Conservation (phyloP, 805 yeast genomes). For the Saccharomycopsis guyanensis region DNA sequence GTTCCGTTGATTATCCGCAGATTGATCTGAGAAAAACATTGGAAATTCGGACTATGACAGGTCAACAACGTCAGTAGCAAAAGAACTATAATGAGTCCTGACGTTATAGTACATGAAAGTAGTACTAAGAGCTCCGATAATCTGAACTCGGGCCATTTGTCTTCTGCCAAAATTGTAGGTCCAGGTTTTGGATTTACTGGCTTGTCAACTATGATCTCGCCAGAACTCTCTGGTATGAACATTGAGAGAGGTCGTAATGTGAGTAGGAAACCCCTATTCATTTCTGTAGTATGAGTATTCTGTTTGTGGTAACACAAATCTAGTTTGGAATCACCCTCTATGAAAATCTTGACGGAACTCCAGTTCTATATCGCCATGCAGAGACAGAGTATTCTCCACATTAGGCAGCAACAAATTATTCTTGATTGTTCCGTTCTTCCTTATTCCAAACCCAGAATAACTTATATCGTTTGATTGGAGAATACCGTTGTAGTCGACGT, state of each 20-base stretch:
- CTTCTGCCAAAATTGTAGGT: too few relatives aligned
- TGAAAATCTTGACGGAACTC: background rate
- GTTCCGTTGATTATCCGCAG: conserved; percentile 6
- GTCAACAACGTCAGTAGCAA: background rate
- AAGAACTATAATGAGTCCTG: too few relatives aligned
- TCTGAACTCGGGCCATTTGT: too few relatives aligned
- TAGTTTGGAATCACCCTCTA: background rate
- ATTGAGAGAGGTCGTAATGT: too few relatives aligned
- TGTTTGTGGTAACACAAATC: too few relatives aligned
- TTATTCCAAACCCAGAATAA: conserved; percentile 17
- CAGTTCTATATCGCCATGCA: conserved; percentile 4
- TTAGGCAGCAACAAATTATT: conserved; percentile 1
- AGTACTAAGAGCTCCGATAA: too few relatives aligned
- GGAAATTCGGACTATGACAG: background rate
- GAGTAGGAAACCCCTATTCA: too few relatives aligned
- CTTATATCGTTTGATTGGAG: conserved; percentile 1
- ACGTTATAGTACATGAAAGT: too few relatives aligned
- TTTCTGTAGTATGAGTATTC: too few relatives aligned
- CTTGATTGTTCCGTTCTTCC: conserved; percentile 18
- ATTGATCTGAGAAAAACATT: conserved; percentile 12
- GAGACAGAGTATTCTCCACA: background rate
- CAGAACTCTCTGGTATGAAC: too few relatives aligned
- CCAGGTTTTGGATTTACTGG: too few relatives aligned
- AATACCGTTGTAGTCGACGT: conserved; percentile 14
- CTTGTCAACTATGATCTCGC: too few relatives aligned